A percentile compares a stretch with the other conserved stretches of the same genome.
Evolutionary conservation across 2,329 filamentous ascomycete genomes (phyloP).

Genomic region (Arthrobotrys entomopaga): DNA sequence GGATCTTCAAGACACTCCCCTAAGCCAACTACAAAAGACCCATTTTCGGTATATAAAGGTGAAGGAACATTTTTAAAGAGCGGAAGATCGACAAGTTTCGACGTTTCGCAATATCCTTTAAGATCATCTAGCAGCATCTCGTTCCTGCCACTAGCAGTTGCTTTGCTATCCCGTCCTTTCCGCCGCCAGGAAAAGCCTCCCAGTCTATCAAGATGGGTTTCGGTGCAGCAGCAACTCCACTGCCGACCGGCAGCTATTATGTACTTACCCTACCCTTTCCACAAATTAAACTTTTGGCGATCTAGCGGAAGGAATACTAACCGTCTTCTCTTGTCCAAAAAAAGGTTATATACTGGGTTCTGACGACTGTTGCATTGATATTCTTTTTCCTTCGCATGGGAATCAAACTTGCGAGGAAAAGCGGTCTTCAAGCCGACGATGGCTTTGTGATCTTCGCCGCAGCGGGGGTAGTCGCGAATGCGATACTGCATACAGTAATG

Average conservation of each 20-base stretch:
- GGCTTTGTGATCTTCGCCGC: constrained; percentile 44
- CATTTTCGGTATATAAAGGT: constrained; percentile 10
- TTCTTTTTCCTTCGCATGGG: constrained; percentile 42
- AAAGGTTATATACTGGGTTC: constrained; percentile 51
- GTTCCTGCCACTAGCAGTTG: constrained; percentile 17
- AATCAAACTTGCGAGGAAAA: constrained; percentile 29
- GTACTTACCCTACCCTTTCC: constrained; percentile 2
- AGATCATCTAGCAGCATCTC: background rate
- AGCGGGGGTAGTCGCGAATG: constrained; percentile 19
- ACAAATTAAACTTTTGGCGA: background rate
- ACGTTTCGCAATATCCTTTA: constrained; percentile 17
- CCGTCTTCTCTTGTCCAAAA: background rate
- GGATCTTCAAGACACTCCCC: constrained; percentile 25
- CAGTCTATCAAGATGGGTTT: constrained; percentile 46
- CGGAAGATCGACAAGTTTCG: constrained; percentile 29
- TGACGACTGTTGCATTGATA: constrained; percentile 30
- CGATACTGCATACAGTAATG: constrained; percentile 45
- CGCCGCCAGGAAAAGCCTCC: background rate
- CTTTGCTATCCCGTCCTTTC: constrained; percentile 15
- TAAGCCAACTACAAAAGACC: constrained; percentile 31
- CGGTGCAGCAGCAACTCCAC: constrained; percentile 31
- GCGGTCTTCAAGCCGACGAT: constrained; percentile 43
- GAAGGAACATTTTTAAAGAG: constrained; percentile 14
- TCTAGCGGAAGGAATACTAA: constrained; percentile 6
- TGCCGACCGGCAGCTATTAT: constrained; percentile 47